Conservation (phyloP, 2,329 filamentous ascomycete genomes). For the Decorospora gaudefroyi region DNA sequence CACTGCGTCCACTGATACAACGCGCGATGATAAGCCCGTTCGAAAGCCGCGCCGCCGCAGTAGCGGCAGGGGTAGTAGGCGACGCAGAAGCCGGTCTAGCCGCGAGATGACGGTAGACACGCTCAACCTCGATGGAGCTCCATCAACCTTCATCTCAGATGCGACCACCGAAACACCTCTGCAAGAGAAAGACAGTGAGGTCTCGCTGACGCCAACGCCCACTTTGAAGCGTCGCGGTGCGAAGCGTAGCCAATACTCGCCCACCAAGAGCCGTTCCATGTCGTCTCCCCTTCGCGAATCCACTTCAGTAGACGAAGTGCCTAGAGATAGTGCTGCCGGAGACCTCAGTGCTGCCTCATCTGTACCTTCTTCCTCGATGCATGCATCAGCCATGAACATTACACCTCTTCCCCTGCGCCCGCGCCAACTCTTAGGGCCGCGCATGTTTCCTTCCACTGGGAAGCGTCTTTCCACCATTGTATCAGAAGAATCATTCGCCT, state of each 20-base stretch:
- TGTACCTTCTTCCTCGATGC: slow-evolving; percentile 45
- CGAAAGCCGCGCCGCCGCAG: slow-evolving; percentile 30
- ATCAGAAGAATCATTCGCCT: slow-evolving; percentile 59
- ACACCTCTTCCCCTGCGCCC: slow-evolving; percentile 39
- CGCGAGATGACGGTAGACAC: slow-evolving; percentile 35
- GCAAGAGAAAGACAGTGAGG: slow-evolving; percentile 23
- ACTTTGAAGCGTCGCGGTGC: slow-evolving; percentile 48
- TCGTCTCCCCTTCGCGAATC: slow-evolving; percentile 37
- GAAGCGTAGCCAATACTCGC: slow-evolving; percentile 48
- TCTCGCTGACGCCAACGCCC: slow-evolving; percentile 35
- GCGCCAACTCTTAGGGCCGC: slow-evolving; percentile 49
- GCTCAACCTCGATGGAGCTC: slow-evolving; percentile 27
- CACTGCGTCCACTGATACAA: slow-evolving; percentile 31
- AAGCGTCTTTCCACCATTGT: slow-evolving; percentile 62
- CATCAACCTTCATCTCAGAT: slow-evolving; percentile 28
- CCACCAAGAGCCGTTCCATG: slow-evolving; percentile 47
- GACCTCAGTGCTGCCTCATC: slow-evolving; percentile 39
- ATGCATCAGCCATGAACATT: slow-evolving; percentile 37
- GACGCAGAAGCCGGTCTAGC: slow-evolving; percentile 36
- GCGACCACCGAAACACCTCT: slow-evolving; percentile 23
- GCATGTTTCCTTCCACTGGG: slow-evolving; percentile 59
- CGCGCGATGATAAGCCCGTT: slow-evolving; percentile 19
- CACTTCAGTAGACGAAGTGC: slow-evolving; percentile 31
- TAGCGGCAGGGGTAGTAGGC: slow-evolving; percentile 32
- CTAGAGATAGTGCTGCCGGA: slow-evolving; percentile 21